A percentile compares a stretch with the other conserved stretches of the same genome.
Conservation (phyloP, 2,329 filamentous ascomycete species). For the Fusarium fracticaudum region DNA sequence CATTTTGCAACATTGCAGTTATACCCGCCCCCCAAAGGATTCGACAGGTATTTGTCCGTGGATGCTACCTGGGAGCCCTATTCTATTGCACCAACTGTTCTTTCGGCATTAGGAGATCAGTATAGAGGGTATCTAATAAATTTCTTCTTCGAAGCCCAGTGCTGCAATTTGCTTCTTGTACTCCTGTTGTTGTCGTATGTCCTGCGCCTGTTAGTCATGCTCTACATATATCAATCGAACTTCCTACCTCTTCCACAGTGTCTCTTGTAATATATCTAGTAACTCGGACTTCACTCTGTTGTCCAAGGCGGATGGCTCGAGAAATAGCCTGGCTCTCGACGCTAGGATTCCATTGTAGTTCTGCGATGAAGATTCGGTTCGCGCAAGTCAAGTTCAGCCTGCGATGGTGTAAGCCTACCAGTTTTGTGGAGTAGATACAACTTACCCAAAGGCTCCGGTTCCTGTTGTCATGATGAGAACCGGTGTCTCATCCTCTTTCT, state of each 20-base stretch:
- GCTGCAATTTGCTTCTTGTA: constrained; percentile 15
- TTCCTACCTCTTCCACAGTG: constrained; percentile 55
- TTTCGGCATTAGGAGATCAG: accelerated
- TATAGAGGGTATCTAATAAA: accelerated
- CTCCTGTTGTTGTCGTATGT: not conserved
- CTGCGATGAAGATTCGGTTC: constrained; percentile 60
- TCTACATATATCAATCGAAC: accelerated
- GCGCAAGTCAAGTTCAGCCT: constrained; percentile 57
- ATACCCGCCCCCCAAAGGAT: no score
- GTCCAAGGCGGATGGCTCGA: constrained; percentile 58
- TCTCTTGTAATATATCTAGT: constrained; percentile 56
- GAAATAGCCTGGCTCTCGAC: constrained; percentile 63
- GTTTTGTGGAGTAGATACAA: no score
- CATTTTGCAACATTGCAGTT: not conserved
- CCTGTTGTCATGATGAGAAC: constrained; percentile 64
- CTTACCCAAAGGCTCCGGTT: constrained; percentile 62
- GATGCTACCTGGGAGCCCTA: no score
- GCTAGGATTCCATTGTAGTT: constrained; percentile 65
- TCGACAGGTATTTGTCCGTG: no score
- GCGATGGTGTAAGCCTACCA: no score
- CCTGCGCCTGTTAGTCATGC: accelerated
- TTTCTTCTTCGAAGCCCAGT: not conserved
- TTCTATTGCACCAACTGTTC: accelerated
- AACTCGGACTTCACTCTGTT: constrained; percentile 54
- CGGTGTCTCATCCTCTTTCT: constrained; percentile 26